Percentiles rank a stretch among this genome's conserved stretches.
Conservation (phyloP, 176 grass and related monocot species). For the Bonia amplexicaulis region DNA sequence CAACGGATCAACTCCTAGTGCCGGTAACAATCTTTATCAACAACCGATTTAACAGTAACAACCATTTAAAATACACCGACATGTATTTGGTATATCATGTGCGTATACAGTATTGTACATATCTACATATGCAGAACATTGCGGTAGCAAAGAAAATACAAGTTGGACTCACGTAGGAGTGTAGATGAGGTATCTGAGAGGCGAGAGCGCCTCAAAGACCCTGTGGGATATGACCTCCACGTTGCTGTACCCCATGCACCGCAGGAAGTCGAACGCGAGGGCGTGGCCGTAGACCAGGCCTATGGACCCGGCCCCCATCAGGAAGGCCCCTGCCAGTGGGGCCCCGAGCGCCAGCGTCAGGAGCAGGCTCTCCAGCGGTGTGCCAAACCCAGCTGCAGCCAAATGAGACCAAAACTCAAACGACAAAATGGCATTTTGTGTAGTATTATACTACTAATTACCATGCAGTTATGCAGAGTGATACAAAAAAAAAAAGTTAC, state of each 20-base stretch:
- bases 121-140: background rate
- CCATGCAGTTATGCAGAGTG: background rate
- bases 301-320: constrained; percentile 57
- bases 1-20: background rate
- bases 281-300: constrained; percentile 59
- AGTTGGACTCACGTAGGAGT: constrained; percentile 58
- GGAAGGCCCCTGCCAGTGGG: constrained; percentile 62
- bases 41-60: background rate
- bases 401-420: background rate
- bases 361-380: constrained; percentile 64
- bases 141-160: background rate
- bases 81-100: background rate
- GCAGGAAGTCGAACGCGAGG: constrained; percentile 61
- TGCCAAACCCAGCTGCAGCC: constrained; percentile 60
- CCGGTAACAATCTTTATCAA: background rate
- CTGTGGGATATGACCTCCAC: constrained; percentile 64
- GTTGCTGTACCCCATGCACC: constrained; percentile 88
- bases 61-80: background rate
- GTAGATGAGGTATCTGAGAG: constrained; percentile 78
- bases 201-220: constrained; percentile 43
- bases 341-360: constrained; percentile 48
- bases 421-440: background rate
- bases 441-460: background rate
- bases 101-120: background rate
- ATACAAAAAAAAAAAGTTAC: background rate